Evolutionary conservation across 2,329 filamentous ascomycete species (phyloP).

Genomic region (Pestalotiopsis sp.): DNA sequence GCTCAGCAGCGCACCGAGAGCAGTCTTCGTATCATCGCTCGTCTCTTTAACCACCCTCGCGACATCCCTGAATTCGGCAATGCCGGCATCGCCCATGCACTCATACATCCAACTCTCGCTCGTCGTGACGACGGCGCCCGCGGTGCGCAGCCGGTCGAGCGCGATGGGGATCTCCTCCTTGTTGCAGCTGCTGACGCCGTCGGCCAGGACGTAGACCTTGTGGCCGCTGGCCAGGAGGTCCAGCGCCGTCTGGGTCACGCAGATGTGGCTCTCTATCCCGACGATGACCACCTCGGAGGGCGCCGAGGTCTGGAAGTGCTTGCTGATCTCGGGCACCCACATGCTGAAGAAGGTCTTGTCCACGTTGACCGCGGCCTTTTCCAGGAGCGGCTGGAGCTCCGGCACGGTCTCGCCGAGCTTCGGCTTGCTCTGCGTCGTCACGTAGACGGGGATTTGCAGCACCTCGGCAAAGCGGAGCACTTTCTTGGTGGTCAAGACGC

Average conservation of each 20-base stretch:
- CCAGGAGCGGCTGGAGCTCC: slow-evolving; percentile 63
- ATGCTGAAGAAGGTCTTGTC: slow-evolving; percentile 95
- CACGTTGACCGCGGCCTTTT: slow-evolving; percentile 56
- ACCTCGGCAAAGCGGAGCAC: slow-evolving; percentile 66
- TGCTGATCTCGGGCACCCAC: slow-evolving; percentile 70
- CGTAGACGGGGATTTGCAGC: slow-evolving; percentile 77
- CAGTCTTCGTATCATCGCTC: slow-evolving; percentile 69
- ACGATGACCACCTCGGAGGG: slow-evolving; percentile 72
- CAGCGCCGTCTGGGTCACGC: slow-evolving; percentile 88
- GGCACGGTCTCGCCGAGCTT: slow-evolving; percentile 81
- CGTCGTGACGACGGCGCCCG: slow-evolving; percentile 79
- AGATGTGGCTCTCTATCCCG: slow-evolving; percentile 93
- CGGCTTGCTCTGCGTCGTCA: slow-evolving; percentile 81
- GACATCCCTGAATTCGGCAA: slow-evolving; percentile 73
- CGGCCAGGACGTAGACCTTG: slow-evolving; percentile 82
- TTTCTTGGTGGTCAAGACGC: slow-evolving; percentile 69
- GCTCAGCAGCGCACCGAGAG: slow-evolving; percentile 67
- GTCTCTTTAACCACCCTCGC: slow-evolving; percentile 80
- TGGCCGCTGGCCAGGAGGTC: slow-evolving; percentile 79
- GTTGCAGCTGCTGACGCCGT: slow-evolving; percentile 90
- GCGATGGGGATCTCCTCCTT: slow-evolving; percentile 79
- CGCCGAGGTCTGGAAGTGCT: slow-evolving; percentile 32
- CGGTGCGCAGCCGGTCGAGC: slow-evolving; percentile 72
- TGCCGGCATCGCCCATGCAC: slow-evolving; percentile 79
- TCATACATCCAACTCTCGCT: slow-evolving; percentile 93